A percentile compares a stretch with the other conserved stretches of the same genome.
These are phyloP conservation scores for Discostella stelligeroides DNA, from an alignment of 108 stramenopile genomes.

Conservation along the genomic window DNA sequence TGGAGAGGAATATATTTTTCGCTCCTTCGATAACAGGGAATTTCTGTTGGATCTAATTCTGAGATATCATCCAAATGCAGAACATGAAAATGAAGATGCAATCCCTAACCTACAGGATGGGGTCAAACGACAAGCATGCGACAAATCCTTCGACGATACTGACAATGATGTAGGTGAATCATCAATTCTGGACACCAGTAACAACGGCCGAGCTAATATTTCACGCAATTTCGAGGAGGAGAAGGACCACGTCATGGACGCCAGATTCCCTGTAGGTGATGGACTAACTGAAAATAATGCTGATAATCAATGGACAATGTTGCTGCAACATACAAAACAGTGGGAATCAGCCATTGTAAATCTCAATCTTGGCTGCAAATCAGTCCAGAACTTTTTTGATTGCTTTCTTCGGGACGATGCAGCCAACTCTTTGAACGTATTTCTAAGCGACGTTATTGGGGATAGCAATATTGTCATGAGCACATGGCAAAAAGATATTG, in stretches of 20 bases:
- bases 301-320: background rate
- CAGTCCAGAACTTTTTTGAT: slow-evolving; percentile 33
- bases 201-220: background rate
- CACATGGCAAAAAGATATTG: slow-evolving; percentile 22
- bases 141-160: slow-evolving; percentile 3
- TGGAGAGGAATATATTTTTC: slow-evolving; percentile 62
- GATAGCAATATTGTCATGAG: slow-evolving; percentile 52
- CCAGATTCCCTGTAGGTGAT: background rate
- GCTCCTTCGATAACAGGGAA: slow-evolving; percentile 55
- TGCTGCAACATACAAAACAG: background rate
- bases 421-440: slow-evolving; percentile 19
- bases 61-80: slow-evolving; percentile 4
- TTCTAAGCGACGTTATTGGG: slow-evolving; percentile 43
- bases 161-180: background rate
- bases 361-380: slow-evolving; percentile 20
- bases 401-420: slow-evolving; percentile 29
- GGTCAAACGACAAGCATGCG: background rate
- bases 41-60: slow-evolving; percentile 32
- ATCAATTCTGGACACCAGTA: background rate
- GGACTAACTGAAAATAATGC: background rate
- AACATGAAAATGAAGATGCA: background rate
- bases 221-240: background rate
- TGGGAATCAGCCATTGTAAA: slow-evolving; percentile 21
- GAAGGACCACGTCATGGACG: background rate
- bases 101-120: background rate